phyloP scores from a whole-genome alignment of 495 filamentous ascomycete genomes.

The Trichoderma gamsii region DNA sequence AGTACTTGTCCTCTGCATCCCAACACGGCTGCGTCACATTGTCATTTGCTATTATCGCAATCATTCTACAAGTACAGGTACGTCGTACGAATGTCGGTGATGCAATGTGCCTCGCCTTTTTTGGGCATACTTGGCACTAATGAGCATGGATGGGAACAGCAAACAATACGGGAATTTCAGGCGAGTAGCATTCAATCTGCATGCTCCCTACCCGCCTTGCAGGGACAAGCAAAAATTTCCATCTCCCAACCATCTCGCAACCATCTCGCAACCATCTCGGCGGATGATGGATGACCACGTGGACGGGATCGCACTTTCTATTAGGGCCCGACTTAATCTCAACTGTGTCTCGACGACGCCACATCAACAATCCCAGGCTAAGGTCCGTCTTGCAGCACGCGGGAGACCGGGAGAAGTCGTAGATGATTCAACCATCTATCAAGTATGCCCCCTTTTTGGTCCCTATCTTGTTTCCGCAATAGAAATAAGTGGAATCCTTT shows the following conservation, averaged over 20 bases:
- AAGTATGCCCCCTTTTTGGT: neutral
- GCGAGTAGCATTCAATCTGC: constrained; percentile 8
- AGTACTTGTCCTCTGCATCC: neutral
- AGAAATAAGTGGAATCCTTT: neutral
- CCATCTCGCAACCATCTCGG: neutral
- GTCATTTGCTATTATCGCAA: neutral
- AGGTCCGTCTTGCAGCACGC: neutral
- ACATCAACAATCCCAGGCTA: neutral
- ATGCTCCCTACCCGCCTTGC: neutral
- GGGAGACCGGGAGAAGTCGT: neutral
- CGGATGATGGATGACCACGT: constrained; percentile 11
- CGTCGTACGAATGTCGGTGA: neutral
- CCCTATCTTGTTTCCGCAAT: neutral
- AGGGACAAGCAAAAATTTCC: neutral
- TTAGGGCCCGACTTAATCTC: constrained; percentile 6
- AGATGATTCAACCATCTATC: neutral
- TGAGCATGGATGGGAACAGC: neutral
- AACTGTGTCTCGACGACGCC: constrained; percentile 3
- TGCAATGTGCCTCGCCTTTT: neutral
- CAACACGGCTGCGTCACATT: neutral
- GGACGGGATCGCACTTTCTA: constrained; percentile 9
- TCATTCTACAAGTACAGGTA: neutral
- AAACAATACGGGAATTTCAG: constrained; percentile 3
- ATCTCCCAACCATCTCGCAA: neutral
- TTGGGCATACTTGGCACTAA: neutral